phyloP scores from a whole-genome alignment of 495 filamentous ascomycete species.

The Annulohypoxylon moriforme region DNA sequence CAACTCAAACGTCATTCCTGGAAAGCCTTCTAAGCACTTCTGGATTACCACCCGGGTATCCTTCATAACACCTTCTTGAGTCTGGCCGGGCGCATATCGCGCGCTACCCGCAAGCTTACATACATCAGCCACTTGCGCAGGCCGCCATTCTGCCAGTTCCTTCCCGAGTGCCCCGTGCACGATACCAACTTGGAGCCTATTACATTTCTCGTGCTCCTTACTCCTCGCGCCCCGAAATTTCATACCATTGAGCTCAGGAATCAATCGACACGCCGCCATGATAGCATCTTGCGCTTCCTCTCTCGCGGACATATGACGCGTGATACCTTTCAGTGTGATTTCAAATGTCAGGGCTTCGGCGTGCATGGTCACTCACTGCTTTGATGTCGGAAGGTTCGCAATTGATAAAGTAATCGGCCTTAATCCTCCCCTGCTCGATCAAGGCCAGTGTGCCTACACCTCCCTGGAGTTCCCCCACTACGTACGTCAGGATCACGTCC shows the following conservation, averaged over 20 bases:
- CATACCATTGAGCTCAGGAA: conserved; percentile 22
- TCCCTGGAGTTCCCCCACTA: conserved; percentile 33
- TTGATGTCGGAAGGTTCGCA: conserved; percentile 33
- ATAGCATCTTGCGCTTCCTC: conserved; percentile 33
- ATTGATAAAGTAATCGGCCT: conserved; percentile 34
- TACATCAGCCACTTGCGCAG: conserved; percentile 25
- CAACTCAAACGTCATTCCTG: conserved; percentile 30
- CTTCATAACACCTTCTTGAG: conserved; percentile 28
- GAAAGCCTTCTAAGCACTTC: conserved; percentile 15
- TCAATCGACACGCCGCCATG: conserved; percentile 29
- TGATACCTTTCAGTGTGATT: conserved; percentile 23
- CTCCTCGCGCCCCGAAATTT: conserved; percentile 25
- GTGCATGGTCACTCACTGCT: conserved; percentile 35
- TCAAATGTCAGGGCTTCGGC: conserved; percentile 34
- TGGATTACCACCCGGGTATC: conserved; percentile 22
- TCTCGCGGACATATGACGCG: conserved; percentile 33
- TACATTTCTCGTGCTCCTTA: conserved; percentile 26
- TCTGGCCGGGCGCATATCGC: conserved; percentile 32
- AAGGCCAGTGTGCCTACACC: conserved; percentile 28
- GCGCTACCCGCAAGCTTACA: conserved; percentile 30
- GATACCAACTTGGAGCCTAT: conserved; percentile 31
- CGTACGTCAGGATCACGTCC: conserved; percentile 31
- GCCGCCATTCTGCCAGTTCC: conserved; percentile 32
- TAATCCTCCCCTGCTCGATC: conserved; percentile 22
- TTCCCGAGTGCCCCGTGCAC: conserved; percentile 30